Base-by-base conservation (phyloP, 805 yeast species). In the Zygoascus flipseniorum region DNA sequence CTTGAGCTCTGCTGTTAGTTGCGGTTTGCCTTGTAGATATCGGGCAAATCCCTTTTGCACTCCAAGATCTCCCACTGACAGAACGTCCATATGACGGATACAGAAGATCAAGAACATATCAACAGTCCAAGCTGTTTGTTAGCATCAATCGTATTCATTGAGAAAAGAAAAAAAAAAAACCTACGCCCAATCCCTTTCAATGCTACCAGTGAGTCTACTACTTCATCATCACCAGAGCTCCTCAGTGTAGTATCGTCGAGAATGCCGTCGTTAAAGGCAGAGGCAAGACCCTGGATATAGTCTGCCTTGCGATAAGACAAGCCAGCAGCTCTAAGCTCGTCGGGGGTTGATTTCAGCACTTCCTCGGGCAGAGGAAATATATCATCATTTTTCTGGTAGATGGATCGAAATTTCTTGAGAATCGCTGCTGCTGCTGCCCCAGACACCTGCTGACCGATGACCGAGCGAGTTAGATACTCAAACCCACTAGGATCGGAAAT, bases 51-150 rank as follows among this genome's bases (percentile, higher is more conserved):
- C 97, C 57, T 95, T 72, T 32, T 90, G 89, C 1, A 90, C 78
- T 1, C 97, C 97, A 47, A 90, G 69, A 68, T 90, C 97, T 18
- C 82, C 87, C 5, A 78, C 71, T 5, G 93, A 84, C 65, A 88
- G 88, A 0, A 87, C 79, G 65, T 90, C 83, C 63, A 79, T 64
- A 53, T 86, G 75, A 26, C 76, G 76, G 46, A 89, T 69, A 1
- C 86, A 85, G 63, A 88, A 88, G 20, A 84, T 63, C 16, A 86
- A 68, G 67, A 89, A 90, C 96, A 90, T 90, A 52, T 85, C 85
- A 0, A 93, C 90, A 4, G 89, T 80, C 98, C 98, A 90, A 1
- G 73, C 62, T 52, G 31, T 41, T 45, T 31, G 18, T 26, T 44
- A 31, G 6, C 3, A 4, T 23, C 6, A 4, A 6, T 16, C 48